phyloP scores from a whole-genome alignment of 495 filamentous ascomycete species.

The Copromyces sp. region DNA sequence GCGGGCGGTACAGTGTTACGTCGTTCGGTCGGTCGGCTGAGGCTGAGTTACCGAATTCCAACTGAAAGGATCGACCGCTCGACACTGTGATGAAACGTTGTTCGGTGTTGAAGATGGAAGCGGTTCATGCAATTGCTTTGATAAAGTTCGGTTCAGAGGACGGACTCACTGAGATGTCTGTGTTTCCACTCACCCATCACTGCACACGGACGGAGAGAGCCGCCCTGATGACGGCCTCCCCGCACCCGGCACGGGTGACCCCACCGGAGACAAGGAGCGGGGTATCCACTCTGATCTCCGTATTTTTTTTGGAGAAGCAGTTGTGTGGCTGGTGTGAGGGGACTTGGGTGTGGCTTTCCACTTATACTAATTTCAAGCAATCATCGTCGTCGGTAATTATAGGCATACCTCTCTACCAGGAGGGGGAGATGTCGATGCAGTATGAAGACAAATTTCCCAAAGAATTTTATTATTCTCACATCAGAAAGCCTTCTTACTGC shows the following conservation, averaged over 20 bases:
- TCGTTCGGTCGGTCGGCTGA: not conserved
- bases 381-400: too few relatives aligned
- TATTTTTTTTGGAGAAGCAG: not conserved
- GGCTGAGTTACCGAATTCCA: not conserved
- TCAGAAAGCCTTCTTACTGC: not conserved
- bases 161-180: not conserved
- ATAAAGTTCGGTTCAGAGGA: not conserved
- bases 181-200: not conserved
- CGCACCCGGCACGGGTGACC: not conserved
- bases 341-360: not conserved
- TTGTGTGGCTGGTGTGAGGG: not conserved
- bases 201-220: not conserved
- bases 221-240: not conserved
- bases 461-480: not conserved
- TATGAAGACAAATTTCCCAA: too few relatives aligned
- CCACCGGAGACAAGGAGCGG: not conserved
- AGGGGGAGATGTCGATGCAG: too few relatives aligned
- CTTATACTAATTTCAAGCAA: not conserved
- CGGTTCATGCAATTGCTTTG: not conserved
- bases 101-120: not conserved
- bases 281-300: not conserved
- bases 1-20: not conserved
- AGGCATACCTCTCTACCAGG: too few relatives aligned
- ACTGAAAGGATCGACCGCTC: not conserved
- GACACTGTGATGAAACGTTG: not conserved